Evolutionary conservation across 164 flowering plant species (phyloP).

Genomic region (Vitis labrusca): DNA sequence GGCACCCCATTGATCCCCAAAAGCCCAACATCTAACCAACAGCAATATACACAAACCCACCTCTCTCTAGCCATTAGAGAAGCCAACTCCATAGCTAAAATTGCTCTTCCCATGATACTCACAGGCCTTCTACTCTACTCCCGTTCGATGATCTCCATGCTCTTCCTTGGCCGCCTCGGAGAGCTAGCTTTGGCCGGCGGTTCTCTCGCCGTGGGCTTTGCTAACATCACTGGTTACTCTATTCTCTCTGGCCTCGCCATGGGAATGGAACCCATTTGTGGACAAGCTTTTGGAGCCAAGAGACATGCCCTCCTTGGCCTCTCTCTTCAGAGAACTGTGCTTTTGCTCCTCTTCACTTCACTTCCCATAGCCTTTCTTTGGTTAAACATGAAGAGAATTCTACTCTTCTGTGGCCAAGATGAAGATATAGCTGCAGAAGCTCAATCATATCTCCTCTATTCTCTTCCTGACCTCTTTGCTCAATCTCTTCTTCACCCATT

Average conservation of each 20-base stretch:
- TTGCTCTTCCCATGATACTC: conserved; percentile 57
- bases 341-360: conserved; percentile 38
- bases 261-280: conserved; percentile 82
- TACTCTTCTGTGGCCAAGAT: conserved; percentile 52
- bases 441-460: conserved; percentile 45
- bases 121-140: conserved; percentile 64
- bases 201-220: conserved; percentile 64
- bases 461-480: conserved; percentile 63
- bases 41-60: conserved; percentile 5
- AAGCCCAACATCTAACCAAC: conserved; percentile 18
- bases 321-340: conserved; percentile 48
- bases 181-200: conserved; percentile 71
- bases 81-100: conserved; percentile 34
- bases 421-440: conserved; percentile 50
- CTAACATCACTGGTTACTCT: conserved; percentile 76
- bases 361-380: conserved; percentile 54
- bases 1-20: conserved; percentile 25
- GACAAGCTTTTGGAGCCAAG: conserved; percentile 70
- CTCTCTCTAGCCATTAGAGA: conserved; percentile 32
- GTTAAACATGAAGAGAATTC: conserved; percentile 48
- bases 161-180: conserved; percentile 66
- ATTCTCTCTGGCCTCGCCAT: conserved; percentile 69
- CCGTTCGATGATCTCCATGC: conserved; percentile 71
- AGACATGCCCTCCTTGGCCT: conserved; percentile 46
- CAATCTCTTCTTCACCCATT: conserved; percentile 63